These are phyloP conservation scores for Globisporangium spinosum DNA, from an alignment of 352 stramenopile species.

Conservation along the genomic window DNA sequence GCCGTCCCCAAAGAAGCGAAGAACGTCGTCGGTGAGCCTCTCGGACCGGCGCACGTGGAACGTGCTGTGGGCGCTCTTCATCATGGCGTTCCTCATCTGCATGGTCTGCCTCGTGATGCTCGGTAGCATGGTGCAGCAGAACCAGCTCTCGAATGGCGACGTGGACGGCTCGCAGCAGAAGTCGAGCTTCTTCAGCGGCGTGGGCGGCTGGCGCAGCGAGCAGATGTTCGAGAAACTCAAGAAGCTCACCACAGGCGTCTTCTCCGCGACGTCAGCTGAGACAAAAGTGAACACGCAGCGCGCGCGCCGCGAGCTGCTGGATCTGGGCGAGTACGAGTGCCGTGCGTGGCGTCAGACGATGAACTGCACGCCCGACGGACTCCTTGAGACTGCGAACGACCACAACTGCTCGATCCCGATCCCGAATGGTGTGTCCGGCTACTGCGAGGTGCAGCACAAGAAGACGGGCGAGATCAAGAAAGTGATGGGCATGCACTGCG, in stretches of 20 bases:
- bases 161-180: conserved; percentile 28
- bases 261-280: conserved; percentile 6
- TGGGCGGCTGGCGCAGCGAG: conserved; percentile 29
- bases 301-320: conserved; percentile 21
- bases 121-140: conserved; percentile 43
- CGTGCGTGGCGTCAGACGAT: conserved; percentile 21
- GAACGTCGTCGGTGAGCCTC: conserved; percentile 5
- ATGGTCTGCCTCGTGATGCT: conserved; percentile 51
- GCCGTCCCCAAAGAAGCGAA: not conserved
- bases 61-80: conserved; percentile 43
- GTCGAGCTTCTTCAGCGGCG: conserved; percentile 26
- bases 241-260: conserved; percentile 15
- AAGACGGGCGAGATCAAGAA: conserved; percentile 22
- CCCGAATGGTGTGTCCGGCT: conserved; percentile 22
- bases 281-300: conserved; percentile 9
- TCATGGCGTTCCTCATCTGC: conserved; percentile 37
- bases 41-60: conserved; percentile 36
- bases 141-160: conserved; percentile 39
- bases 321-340: conserved; percentile 36
- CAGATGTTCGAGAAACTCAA: conserved; percentile 45
- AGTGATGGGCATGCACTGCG: conserved; percentile 30
- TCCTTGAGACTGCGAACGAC: conserved; percentile 12
- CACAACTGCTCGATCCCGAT: conserved; percentile 24
- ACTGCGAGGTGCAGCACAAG: conserved; percentile 31
- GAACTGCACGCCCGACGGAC: conserved; percentile 20